Evolutionary conservation across 148 eudicot species (phyloP), one percentile per base, ranked within the genome.

Genomic region (Fagopyrum tataricum): DNA sequence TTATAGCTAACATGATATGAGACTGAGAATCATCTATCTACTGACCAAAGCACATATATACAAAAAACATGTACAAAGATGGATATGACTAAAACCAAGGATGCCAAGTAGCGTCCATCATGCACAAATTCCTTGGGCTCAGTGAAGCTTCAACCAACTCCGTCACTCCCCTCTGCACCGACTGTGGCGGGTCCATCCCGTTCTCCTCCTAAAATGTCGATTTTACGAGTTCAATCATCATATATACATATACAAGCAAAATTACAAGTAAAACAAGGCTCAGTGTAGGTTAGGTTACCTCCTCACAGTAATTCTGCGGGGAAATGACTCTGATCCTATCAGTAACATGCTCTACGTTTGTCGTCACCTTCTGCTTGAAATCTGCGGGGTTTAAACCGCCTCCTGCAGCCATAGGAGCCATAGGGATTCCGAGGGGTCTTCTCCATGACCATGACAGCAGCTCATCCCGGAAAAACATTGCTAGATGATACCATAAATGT

Each of bases 31-130:
- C 37, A 31, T 31, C 37, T 31, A 31, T 31, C 37, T 31, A 31
- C 2, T 31, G 37, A 31, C 2, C 37, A 31, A 31, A 31, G 37
- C 37, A 3, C 37, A 31, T 31, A 31, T 31, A 31, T 31, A 31
- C 37, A 31, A 31, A 31, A 31, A 31, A 31, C 37, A 31, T 31
- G 37, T 31, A 31, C 37, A 31, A 31, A 31, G 31, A 26, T 26
- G 31, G 31, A 26, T 1, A 26, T 26, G 31, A 61, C 76, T 81
- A 90, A 71, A 95, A 95, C 99, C 99, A 95, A 23, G 99, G 97
- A 85, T 92, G 99, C 97, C 99, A 95, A 52, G 99, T 95, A 7
- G 99, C 96, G 81, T 95, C 99, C 96, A 95, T 95, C 96, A 90
- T 92, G 81, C 99, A 95, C 72, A 95, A 82, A 82, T 92, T 92